Percentiles rank a stretch among this genome's conserved stretches.
Evolutionary conservation across 169 alveolate species (phyloP).

Genomic region (Cystoisospora suis): DNA sequence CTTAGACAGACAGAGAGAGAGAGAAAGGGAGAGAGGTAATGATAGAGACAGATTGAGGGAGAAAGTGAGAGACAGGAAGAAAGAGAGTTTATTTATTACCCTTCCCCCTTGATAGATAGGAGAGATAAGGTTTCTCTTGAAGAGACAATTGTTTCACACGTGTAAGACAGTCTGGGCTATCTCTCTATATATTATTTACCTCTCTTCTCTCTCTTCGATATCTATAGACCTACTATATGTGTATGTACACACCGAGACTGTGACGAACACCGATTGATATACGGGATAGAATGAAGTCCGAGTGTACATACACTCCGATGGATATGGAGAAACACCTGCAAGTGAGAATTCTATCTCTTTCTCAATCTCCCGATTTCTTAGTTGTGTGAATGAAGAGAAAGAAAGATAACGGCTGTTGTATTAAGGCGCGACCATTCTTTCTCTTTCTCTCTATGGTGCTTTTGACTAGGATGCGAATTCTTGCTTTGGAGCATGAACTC

Average conservation of each 20-base stretch:
- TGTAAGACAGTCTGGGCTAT: background rate
- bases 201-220: background rate
- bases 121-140: too few relatives aligned
- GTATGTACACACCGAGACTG: background rate
- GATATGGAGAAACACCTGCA: background rate
- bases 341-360: background rate
- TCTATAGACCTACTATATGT: too few relatives aligned
- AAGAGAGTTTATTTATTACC: too few relatives aligned
- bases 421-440: background rate
- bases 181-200: background rate
- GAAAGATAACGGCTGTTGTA: background rate
- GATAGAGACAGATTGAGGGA: too few relatives aligned
- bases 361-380: background rate
- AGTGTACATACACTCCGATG: background rate
- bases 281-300: too few relatives aligned
- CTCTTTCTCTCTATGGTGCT: background rate
- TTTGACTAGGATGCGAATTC: background rate
- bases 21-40: too few relatives aligned
- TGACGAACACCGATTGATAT: too few relatives aligned
- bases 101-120: too few relatives aligned
- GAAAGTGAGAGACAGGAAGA: too few relatives aligned
- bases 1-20: too few relatives aligned
- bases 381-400: background rate
- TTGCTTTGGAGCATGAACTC: slow-evolving; percentile 31
- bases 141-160: too few relatives aligned